Evolutionary conservation across 352 stramenopile genomes (phyloP), one percentile per base, ranked within the genome.

Genomic region (Phytophthora boehmeriae): DNA sequence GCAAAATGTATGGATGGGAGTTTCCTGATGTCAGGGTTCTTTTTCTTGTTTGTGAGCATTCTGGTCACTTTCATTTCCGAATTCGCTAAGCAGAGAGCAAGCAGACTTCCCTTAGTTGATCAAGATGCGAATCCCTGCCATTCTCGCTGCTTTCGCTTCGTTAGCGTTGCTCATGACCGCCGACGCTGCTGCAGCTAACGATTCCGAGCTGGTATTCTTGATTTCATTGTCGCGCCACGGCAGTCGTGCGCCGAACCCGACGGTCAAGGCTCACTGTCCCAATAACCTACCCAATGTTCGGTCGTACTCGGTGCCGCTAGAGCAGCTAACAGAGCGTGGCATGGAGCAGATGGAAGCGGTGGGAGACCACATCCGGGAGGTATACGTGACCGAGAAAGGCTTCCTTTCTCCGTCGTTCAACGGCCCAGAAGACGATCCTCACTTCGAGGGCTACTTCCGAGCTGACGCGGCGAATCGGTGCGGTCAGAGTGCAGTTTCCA

Each of bases 381-480:
- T 88, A n/a, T 92, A 92, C 43, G 79, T 92, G 17, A 63, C 72
- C 0, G 60, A 89, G 36, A 86, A 89, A 49, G 44, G 54, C 5
- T 92, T 92, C 39, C 55, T 92, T 9, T 83, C 80, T 25, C 59
- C 74, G 17, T 88, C 83, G 8, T 90, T 92, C 49, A 89, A 86
- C 57, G 81, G 83, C 8, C 67, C 63, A 2, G 56, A 79, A 23
- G 69, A 80, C 9, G 64, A 83, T 27, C 68, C 75, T 36, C 71
- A 83, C 39, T 90, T 90, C n/a, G 83, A 90, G 45, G 65, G 79
- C 28, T 90, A 90, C 46, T 92, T 92, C 59, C 75, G 83, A 41
- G 83, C 83, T 4, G 83, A 92, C 35, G 67, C 83, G 6, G 83
- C 83, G 3, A 81, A 82, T 27, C 81, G 81, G 17, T 92, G 83